A percentile compares a stretch with the other conserved stretches of the same genome.
Conservation (phyloP, 2,329 filamentous ascomycete genomes). For the Coniosporium tulheliwenetii region DNA sequence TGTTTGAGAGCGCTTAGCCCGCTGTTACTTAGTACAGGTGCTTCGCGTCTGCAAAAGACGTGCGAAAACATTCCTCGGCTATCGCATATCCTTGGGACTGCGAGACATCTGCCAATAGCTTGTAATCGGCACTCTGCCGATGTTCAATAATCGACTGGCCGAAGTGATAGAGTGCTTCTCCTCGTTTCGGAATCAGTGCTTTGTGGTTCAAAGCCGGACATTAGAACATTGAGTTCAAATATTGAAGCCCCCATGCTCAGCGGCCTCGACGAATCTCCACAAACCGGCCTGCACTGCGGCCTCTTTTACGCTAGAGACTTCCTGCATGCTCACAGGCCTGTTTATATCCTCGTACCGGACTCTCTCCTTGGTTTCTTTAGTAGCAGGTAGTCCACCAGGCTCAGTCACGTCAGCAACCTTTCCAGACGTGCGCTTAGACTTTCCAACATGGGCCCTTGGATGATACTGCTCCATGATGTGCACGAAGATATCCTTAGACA, state of each 20-base stretch:
- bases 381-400: conserved; percentile 12
- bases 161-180: not conserved
- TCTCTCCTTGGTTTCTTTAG: conserved; percentile 14
- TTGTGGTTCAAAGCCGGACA: no score
- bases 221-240: conserved; percentile 10
- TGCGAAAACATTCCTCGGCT: no score
- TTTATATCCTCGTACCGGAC: conserved; percentile 67
- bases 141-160: not conserved
- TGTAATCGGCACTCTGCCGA: no score
- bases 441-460: conserved; percentile 68
- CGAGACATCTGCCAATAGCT: no score
- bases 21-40: no score
- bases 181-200: not conserved
- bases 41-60: no score
- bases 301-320: conserved; percentile 48
- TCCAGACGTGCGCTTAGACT: conserved; percentile 30
- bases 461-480: conserved; percentile 86
- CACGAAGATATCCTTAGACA: conserved; percentile 62
- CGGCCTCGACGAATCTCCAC: conserved; percentile 62
- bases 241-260: conserved; percentile 41
- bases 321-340: conserved; percentile 46
- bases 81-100: no score
- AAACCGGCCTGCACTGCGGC: conserved; percentile 57
- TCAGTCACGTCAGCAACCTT: conserved; percentile 13
- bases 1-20: no score